Conservation (phyloP, 345 rosid genomes). For the Turnera subulata region DNA sequence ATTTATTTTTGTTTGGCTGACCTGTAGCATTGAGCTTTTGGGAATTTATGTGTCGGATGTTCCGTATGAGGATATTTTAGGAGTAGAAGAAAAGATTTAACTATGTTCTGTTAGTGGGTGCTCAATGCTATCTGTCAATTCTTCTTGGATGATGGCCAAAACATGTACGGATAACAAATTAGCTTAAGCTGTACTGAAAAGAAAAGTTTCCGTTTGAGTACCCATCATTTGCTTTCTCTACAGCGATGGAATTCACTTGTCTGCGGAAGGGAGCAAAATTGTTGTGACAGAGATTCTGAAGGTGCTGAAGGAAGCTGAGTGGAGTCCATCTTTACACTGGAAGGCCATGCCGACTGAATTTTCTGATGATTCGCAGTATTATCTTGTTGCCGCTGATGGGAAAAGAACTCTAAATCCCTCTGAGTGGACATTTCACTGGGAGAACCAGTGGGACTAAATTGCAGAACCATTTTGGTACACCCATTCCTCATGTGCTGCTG, state of each 20-base stretch:
- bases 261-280: conserved; percentile 83
- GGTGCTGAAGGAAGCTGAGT: conserved; percentile 71
- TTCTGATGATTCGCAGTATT: conserved; percentile 62
- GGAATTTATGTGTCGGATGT: too few species aligned
- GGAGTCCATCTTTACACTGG: conserved; percentile 92
- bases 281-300: conserved; percentile 79
- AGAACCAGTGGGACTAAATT: conserved; percentile 62
- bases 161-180: too few species aligned
- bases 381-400: conserved; percentile 82
- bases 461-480: neutral
- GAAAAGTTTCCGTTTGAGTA: too few species aligned
- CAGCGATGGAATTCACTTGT: conserved; percentile 84
- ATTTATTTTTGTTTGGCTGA: too few species aligned
- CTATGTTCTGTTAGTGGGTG: too few species aligned
- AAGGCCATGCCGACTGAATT: conserved; percentile 86
- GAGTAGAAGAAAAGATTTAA: too few species aligned
- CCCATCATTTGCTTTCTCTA: too few species aligned
- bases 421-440: conserved; percentile 82
- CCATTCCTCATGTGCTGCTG: neutral
- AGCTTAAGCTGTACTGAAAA: too few species aligned
- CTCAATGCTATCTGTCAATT: too few species aligned
- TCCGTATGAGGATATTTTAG: too few species aligned
- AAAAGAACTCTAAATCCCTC: conserved; percentile 66
- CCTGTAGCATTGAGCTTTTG: too few species aligned
- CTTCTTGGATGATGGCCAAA: too few species aligned